phyloP scores from a whole-genome alignment of 768 basidiomycete species.

The Porphyrellus cyaneotinctus region DNA sequence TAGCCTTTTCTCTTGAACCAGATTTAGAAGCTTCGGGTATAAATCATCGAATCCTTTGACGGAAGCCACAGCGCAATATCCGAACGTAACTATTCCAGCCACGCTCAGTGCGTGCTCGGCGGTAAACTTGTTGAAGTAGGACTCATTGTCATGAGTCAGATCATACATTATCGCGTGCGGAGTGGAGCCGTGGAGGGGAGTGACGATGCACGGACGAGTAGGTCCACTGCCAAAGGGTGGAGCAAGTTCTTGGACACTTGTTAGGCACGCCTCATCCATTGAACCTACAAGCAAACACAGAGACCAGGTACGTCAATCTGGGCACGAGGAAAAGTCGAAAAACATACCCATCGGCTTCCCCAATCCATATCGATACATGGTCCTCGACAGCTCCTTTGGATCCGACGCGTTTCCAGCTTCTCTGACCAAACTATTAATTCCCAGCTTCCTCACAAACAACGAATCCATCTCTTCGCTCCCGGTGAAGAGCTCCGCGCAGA shows the following conservation, averaged over 20 bases:
- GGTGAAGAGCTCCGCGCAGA: slow-evolving; percentile 96
- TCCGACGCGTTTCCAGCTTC: slow-evolving; percentile 92
- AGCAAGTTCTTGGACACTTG: slow-evolving; percentile 67
- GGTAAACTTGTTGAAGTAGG: slow-evolving; percentile 82
- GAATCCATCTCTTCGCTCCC: slow-evolving; percentile 93
- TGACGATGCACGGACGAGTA: slow-evolving; percentile 66
- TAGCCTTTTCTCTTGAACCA: slow-evolving; percentile 77
- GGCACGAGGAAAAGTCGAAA: background rate
- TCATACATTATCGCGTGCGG: slow-evolving; percentile 96
- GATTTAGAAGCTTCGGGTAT: slow-evolving; percentile 89
- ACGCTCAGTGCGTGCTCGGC: slow-evolving; percentile 95
- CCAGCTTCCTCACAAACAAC: slow-evolving; percentile 85
- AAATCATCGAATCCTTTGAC: slow-evolving; percentile 98
- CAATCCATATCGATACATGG: slow-evolving; percentile 87
- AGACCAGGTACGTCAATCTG: background rate
- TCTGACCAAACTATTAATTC: slow-evolving; percentile 89
- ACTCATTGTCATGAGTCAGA: slow-evolving; percentile 96
- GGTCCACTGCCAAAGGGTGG: slow-evolving; percentile 84
- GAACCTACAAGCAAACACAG: slow-evolving; percentile 51
- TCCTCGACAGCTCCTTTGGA: slow-evolving; percentile 83
- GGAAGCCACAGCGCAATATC: slow-evolving; percentile 82
- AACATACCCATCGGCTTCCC: slow-evolving; percentile 85
- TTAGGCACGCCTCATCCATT: slow-evolving; percentile 88
- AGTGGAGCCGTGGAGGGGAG: slow-evolving; percentile 74
- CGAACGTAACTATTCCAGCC: slow-evolving; percentile 89